Conservation (phyloP, 1,284 basidiomycete genomes). For the Malassezia brasiliensis region DNA sequence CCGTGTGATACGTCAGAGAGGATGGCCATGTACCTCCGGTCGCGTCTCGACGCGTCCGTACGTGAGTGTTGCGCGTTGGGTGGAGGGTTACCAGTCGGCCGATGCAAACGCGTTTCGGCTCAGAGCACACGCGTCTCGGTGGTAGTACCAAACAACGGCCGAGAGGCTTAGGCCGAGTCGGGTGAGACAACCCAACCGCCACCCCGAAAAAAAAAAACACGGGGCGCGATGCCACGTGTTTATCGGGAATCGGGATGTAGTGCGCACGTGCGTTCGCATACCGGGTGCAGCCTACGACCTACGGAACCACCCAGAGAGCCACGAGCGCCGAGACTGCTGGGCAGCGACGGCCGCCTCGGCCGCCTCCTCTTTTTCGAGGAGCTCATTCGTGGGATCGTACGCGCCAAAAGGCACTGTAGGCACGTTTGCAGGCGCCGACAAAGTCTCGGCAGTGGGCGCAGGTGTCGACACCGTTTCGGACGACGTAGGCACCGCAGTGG, state of each 20-base stretch:
- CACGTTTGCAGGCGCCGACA: too few relatives aligned
- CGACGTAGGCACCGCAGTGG: background rate
- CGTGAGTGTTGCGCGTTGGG: constrained; percentile 7
- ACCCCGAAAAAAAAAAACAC: background rate
- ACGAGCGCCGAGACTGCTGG: constrained; percentile 14
- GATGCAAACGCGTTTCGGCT: constrained; percentile 8
- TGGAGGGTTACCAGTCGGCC: constrained; percentile 18
- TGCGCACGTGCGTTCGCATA: too few relatives aligned
- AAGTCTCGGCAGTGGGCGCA: too few relatives aligned
- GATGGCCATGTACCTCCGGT: constrained; percentile 1
- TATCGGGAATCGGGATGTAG: too few relatives aligned
- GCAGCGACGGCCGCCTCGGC: constrained; percentile 8
- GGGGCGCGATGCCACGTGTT: too few relatives aligned
- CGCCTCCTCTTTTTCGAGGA: constrained; percentile 34
- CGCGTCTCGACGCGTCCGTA: background rate
- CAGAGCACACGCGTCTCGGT: constrained; percentile 13
- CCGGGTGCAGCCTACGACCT: background rate
- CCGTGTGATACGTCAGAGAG: constrained; percentile 6
- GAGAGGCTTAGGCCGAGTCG: background rate
- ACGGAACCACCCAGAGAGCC: constrained; percentile 41
- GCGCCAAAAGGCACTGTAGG: constrained; percentile 10
- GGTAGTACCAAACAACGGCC: constrained; percentile 17
- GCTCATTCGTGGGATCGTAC: constrained; percentile 32
- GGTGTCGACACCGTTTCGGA: background rate
- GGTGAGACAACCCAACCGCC: background rate